Evolutionary conservation across 2,329 filamentous ascomycete genomes (phyloP), one percentile per base, ranked within the genome.

Genomic region (Diaporthe eres): DNA sequence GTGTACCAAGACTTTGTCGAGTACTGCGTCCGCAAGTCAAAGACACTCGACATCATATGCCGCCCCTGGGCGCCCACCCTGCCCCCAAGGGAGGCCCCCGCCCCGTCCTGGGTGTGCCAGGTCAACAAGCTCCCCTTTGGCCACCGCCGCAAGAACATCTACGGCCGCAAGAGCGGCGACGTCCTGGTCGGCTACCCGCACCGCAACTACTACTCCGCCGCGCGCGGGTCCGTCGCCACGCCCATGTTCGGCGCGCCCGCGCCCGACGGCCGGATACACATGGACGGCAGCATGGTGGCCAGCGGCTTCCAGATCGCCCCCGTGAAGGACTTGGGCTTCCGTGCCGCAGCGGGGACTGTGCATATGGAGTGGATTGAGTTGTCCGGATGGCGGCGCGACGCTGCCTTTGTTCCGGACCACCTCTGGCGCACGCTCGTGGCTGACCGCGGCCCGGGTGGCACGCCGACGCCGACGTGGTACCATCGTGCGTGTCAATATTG

Each of bases 341-440:
- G 47, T 7, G 47, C 47, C 51, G 51, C 49, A 3, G 49, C 49
- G 4, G 49, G 49, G 15, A 53, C 49, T 0, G n/a, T 53, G n/a
- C 49, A 53, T 7, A 25, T 53, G 49, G 49, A 53, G 12, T 53
- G 49, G 49, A 53, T 53, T 5, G 49, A 53, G 22, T 22, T 51
- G 22, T 51, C 47, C 3, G 49, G 49, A n/a, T 53, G 49, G 49
- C 49, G n/a, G 4, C 49, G 12, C 49, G n/a, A 15, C 49, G 51
- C 51, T 0, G 25, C 51, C 1, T 55, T 55, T 5, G 51, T 55
- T 0, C 51, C 51, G 12, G 51, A 55, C 25, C 51, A 55, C 25
- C 51, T 55, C 4, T 55, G 51, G 51, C 51, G 51, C 25, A 55
- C 51, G 51, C 51, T 55, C 51, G 51, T 55, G 51, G 51, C 51